Base-by-base conservation (phyloP, 2,329 filamentous ascomycete species). In the Diaporthe sp. region DNA sequence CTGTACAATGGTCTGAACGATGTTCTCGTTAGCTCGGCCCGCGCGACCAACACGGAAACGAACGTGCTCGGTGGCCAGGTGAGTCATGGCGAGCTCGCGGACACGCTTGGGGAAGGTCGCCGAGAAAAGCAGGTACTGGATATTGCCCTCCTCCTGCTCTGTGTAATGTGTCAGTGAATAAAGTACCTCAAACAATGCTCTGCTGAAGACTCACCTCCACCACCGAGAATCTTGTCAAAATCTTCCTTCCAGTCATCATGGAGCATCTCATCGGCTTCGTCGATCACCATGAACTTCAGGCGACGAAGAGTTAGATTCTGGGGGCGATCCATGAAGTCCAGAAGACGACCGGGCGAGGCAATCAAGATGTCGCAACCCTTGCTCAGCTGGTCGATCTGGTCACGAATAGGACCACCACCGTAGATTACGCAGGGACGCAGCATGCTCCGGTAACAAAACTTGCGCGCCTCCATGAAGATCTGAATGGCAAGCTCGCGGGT, bases 241-340 rank as follows among this genome's bases (percentile, higher is more conserved):
- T 96, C 92, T 0, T 92, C 88, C 53, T 93, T 90, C 95, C 97
- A 98, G 80, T 96, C 94, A 1, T 87, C 82, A 0, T 93, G 88
- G 0, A 99, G 89, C 88, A 99, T 93, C 86, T 99, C 96, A 81
- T 99, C 97, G 0, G 97, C 97, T 82, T 99, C 97, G 76, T 98
- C 97, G 77, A 99, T 92, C 78, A 98, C 91, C 78, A 91, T 91
- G 85, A 92, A 97, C 84, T 93, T 93, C 76, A 98, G 89, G 55
- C 96, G 94, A 31, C 89, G 88, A 71, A 98, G 87, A 0, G 92
- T 94, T 2, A 98, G 85, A 19, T 94, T 81, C 22, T 92, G 84
- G 0, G 92, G 91, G 44, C 93, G 91, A 55, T 92, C 87, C 86
- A 98, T 95, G 80, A 98, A 94, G 80, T 98, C 94, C 65, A 92